phyloP scores from a whole-genome alignment of 192 early-diverging fungal genomes.

The Linnemannia zychae region DNA sequence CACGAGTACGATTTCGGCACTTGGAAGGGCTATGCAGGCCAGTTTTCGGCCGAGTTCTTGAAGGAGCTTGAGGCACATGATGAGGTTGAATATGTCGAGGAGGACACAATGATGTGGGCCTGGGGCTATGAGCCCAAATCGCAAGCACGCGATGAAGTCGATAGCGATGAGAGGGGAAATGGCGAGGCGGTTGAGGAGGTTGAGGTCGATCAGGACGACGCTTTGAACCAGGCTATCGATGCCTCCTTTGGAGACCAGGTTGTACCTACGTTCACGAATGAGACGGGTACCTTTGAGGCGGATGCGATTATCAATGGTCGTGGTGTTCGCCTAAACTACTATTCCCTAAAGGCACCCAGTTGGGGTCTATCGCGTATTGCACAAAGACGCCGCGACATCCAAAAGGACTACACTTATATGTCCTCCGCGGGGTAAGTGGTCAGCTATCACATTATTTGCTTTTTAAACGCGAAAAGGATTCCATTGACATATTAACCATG shows the following conservation, averaged over 20 bases:
- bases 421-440: constrained; percentile 67
- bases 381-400: constrained; percentile 49
- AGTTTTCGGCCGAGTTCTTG: constrained; percentile 69
- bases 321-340: constrained; percentile 74
- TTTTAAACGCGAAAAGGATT: not conserved
- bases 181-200: not conserved
- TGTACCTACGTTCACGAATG: not conserved
- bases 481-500: not conserved
- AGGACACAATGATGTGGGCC: constrained; percentile 61
- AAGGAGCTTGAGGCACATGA: constrained; percentile 68
- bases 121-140: constrained; percentile 22
- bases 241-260: not conserved
- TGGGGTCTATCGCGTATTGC: constrained; percentile 68
- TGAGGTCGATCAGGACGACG: not conserved
- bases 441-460: not conserved
- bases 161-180: not conserved
- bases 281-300: constrained; percentile 56
- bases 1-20: constrained; percentile 71
- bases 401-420: constrained; percentile 68
- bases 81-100: constrained; percentile 57
- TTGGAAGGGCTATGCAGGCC: constrained; percentile 75
- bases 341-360: constrained; percentile 76
- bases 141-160: not conserved
- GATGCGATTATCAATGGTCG: constrained; percentile 83
- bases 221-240: not conserved